Evolutionary conservation across 2,329 filamentous ascomycete species (phyloP), one percentile per base, ranked within the genome.

Genomic region (Bimuria novae-zelandiae): DNA sequence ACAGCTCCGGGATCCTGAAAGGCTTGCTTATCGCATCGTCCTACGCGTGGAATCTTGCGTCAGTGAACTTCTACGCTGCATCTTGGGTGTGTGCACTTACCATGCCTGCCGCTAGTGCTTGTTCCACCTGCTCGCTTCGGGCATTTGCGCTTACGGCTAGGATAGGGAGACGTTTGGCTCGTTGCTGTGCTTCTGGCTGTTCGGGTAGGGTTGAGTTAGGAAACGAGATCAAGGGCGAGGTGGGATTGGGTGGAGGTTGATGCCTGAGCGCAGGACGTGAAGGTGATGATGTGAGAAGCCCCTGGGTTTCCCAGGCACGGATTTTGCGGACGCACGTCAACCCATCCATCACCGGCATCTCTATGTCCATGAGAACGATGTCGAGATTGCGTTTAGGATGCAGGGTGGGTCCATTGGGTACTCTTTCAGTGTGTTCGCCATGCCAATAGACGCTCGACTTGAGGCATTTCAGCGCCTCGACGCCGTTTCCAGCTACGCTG

Each of bases 391-490:
- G 44, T 40, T 42, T 54, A n/a, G n/a, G 36, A n/a, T 23, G 19
- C 6, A 12, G 14, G 16, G 1, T 21, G 7, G 10, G 22, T 11
- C 7, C 17, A 16, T 53, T 40, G n/a, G 33, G 27, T 21, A 5
- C 12, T 14, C 2, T 30, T 22, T 39, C 23, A 10, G 14, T 6
- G 8, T 14, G 14, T 45, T 36, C 50, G 35, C 51, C 57, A 27
- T 43, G 53, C 65, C 65, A 70, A 39, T 63, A 68, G 4, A 61
- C 52, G 27, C 67, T 75, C 21, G 57, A 43, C 27, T 63, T 62
- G 7, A 77, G 52, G 55, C 72, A 71, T 5, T 69, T 67, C 1
- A 76, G 55, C 1, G 75, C 75, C 55, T 77, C 73, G 22, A 60
- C 54, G 4, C 75, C 75, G 44, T 77, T 65, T 4, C 68, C 68